These are phyloP conservation scores for Polyporus tsugae DNA, from an alignment of 1,284 basidiomycete genomes.

Conservation along the genomic window DNA sequence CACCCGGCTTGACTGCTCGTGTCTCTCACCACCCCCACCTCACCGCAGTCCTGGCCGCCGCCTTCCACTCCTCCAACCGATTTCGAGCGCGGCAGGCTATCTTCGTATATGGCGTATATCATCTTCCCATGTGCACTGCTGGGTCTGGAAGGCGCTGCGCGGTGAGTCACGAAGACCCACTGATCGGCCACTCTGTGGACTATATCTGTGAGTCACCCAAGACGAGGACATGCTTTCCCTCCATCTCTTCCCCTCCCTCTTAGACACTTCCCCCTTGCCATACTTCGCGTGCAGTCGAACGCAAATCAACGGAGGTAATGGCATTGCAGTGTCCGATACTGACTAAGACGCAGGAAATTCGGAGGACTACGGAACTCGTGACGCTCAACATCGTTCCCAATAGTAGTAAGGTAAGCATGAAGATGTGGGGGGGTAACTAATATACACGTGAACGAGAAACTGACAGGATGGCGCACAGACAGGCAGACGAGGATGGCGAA, in stretches of 20 bases:
- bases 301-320: background rate
- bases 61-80: background rate
- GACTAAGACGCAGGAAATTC: constrained; percentile 8
- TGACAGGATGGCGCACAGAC: constrained; percentile 19
- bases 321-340: constrained; percentile 10
- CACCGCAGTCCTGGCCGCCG: background rate
- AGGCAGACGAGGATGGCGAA: background rate
- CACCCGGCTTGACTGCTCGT: background rate
- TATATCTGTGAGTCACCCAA: background rate
- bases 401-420: constrained; percentile 31
- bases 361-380: constrained; percentile 26
- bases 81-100: background rate
- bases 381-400: constrained; percentile 32
- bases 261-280: background rate
- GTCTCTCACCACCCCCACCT: background rate
- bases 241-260: background rate
- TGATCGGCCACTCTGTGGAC: background rate
- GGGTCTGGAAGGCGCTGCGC: background rate
- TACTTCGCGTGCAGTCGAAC: background rate
- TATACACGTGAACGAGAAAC: constrained; percentile 20
- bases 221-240: background rate
- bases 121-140: background rate
- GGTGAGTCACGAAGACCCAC: constrained; percentile 3
- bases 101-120: background rate
- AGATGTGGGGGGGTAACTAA: constrained; percentile 7